These are phyloP conservation scores for Candida railenensis DNA, from an alignment of 805 yeast genomes.

Conservation along the genomic window DNA sequence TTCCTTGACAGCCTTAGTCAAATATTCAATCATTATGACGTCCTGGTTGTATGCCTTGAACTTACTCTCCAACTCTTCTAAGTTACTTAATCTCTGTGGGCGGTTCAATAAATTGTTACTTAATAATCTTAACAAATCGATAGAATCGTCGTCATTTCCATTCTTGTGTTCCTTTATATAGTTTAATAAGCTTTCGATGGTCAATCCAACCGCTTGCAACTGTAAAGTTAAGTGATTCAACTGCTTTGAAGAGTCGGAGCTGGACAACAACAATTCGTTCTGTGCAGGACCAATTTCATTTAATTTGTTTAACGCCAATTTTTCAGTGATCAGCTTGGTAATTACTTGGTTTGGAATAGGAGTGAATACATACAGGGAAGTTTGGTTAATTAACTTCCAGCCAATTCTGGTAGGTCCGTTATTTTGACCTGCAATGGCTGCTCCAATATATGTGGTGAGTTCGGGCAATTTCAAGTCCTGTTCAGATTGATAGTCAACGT, in stretches of 20 bases:
- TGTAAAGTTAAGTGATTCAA: constrained; percentile 47
- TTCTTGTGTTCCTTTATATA: constrained; percentile 44
- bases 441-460: constrained; percentile 70
- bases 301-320: constrained; percentile 51
- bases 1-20: constrained; percentile 80
- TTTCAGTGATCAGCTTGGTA: constrained; percentile 45
- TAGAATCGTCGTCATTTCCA: constrained; percentile 48
- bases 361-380: constrained; percentile 60
- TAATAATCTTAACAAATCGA: constrained; percentile 65
- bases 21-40: constrained; percentile 74
- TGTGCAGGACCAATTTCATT: constrained; percentile 27
- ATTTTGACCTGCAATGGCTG: constrained; percentile 57
- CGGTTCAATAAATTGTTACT: constrained; percentile 54
- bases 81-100: constrained; percentile 48
- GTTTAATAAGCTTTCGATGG: constrained; percentile 48
- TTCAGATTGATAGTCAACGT: constrained; percentile 49
- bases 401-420: constrained; percentile 23
- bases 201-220: constrained; percentile 42
- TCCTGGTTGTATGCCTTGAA: constrained; percentile 77
- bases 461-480: constrained; percentile 52
- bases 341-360: constrained; percentile 69
- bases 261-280: constrained; percentile 25
- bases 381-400: constrained; percentile 36
- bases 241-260: constrained; percentile 39
- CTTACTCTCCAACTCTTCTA: constrained; percentile 54